A percentile compares a stretch with the other conserved stretches of the same genome.
Evolutionary conservation across 2,329 filamentous ascomycete genomes (phyloP).

Genomic region (Gyromitra esculenta): DNA sequence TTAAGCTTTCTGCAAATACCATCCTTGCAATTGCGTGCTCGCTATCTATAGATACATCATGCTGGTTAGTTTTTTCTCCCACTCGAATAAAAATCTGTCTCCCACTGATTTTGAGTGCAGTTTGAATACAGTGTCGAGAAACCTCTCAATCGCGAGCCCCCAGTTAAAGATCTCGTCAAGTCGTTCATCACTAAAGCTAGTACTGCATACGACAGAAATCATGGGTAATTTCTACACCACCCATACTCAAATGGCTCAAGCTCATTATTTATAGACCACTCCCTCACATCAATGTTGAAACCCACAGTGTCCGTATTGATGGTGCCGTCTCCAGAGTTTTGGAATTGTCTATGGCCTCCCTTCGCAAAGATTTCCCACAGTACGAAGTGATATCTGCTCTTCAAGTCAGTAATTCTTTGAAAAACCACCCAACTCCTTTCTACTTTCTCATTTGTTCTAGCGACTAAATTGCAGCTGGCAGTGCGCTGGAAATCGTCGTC

Average conservation of each 20-base stretch:
- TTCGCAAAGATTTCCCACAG: constrained; percentile 65
- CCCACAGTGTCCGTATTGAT: constrained; percentile 64
- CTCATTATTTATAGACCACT: constrained; percentile 60
- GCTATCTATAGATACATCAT: constrained; percentile 35
- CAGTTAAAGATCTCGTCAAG: constrained; percentile 62
- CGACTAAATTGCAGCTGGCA: constrained; percentile 26
- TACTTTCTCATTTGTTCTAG: not conserved
- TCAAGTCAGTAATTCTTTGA: constrained; percentile 59
- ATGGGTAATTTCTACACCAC: constrained; percentile 60
- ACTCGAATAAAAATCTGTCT: not conserved
- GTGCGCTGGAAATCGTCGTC: constrained; percentile 70
- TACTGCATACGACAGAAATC: constrained; percentile 69
- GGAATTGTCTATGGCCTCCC: constrained; percentile 63
- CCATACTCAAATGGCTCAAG: constrained; percentile 7
- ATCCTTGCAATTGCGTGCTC: constrained; percentile 29
- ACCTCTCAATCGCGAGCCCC: constrained; percentile 65
- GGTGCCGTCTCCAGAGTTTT: constrained; percentile 64
- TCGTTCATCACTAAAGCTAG: constrained; percentile 65
- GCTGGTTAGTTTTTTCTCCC: constrained; percentile 29
- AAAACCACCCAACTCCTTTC: not conserved
- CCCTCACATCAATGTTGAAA: constrained; percentile 63
- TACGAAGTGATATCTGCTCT: constrained; percentile 68
- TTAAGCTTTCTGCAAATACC: not conserved
- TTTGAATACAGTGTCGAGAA: constrained; percentile 62
- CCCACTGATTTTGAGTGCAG: constrained; percentile 40